Evolutionary conservation across 371 early-diverging fungal species (phyloP).

Genomic region (Zychaea mexicana): DNA sequence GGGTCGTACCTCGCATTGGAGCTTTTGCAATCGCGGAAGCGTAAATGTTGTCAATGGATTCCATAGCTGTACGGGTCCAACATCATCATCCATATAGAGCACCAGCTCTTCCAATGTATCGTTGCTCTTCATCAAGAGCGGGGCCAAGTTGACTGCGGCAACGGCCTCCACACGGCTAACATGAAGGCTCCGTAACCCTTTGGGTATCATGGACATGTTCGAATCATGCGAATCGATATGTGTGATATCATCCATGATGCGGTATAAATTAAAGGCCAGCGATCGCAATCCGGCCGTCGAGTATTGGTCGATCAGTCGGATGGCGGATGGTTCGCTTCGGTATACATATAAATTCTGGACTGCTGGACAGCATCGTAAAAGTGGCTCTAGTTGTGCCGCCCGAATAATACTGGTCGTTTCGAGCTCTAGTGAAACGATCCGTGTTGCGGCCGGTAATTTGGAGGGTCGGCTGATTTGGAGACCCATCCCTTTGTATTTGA

Average conservation of each 20-base stretch:
- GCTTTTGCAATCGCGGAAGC: neutral
- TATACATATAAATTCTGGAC: slow-evolving; percentile 2
- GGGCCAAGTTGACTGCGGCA: neutral
- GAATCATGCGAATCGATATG: neutral
- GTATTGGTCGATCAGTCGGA: neutral
- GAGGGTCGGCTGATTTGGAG: neutral
- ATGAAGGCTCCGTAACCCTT: neutral
- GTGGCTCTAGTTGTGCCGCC: neutral
- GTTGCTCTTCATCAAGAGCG: neutral
- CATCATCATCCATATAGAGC: neutral
- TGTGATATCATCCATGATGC: neutral
- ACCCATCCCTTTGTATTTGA: neutral
- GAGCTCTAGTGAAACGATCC: neutral
- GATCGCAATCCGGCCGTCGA: neutral
- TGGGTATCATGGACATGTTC: neutral
- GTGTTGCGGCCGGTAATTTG: neutral
- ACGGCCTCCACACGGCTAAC: neutral
- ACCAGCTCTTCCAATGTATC: neutral
- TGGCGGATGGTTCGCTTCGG: neutral
- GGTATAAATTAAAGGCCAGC: neutral
- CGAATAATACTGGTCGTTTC: neutral
- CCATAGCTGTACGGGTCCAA: neutral
- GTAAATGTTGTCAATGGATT: neutral
- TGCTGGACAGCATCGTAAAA: neutral
- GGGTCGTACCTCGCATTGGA: neutral